These are phyloP conservation scores for Eragrostis nindensis DNA, from an alignment of 176 grass and related monocot species.

Conservation along the genomic window DNA sequence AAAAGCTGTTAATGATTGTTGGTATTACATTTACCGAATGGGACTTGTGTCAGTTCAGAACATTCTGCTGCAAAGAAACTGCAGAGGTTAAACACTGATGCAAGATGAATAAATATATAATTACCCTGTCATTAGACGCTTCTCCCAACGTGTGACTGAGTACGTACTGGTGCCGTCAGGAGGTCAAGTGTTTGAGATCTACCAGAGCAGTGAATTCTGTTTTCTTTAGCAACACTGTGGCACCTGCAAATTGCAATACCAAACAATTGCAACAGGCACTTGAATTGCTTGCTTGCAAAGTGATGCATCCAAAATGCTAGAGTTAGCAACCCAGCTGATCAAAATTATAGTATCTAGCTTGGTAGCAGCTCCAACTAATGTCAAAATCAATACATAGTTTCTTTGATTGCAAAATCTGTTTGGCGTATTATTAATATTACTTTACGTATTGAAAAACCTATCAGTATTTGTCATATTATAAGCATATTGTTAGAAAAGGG, in stretches of 20 bases:
- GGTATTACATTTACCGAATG: conserved; percentile 57
- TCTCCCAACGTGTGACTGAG: conserved; percentile 23
- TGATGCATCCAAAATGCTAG: conserved; percentile 27
- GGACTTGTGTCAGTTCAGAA: conserved; percentile 58
- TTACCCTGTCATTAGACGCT: conserved; percentile 36
- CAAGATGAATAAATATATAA: conserved; percentile 33
- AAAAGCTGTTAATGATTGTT: conserved; percentile 50
- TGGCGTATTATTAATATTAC: too few relatives aligned
- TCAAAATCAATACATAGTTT: too few relatives aligned
- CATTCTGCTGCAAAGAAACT: conserved; percentile 51
- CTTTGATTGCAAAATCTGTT: too few relatives aligned
- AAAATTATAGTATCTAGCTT: too few relatives aligned
- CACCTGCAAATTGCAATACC: not conserved
- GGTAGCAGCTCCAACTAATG: too few relatives aligned
- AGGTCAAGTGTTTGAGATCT: conserved; percentile 8
- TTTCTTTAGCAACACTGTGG: not conserved
- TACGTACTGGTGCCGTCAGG: conserved; percentile 20
- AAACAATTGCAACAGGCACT: conserved; percentile 7
- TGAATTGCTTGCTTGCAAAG: conserved; percentile 20
- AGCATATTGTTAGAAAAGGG: too few relatives aligned
- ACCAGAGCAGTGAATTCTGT: conserved; percentile 8
- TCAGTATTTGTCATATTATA: too few relatives aligned
- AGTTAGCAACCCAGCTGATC: not conserved
- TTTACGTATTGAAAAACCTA: too few relatives aligned
- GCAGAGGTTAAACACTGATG: conserved; percentile 50